phyloP scores from a whole-genome alignment of 108 stramenopile species.

The Fragilaria radians region DNA sequence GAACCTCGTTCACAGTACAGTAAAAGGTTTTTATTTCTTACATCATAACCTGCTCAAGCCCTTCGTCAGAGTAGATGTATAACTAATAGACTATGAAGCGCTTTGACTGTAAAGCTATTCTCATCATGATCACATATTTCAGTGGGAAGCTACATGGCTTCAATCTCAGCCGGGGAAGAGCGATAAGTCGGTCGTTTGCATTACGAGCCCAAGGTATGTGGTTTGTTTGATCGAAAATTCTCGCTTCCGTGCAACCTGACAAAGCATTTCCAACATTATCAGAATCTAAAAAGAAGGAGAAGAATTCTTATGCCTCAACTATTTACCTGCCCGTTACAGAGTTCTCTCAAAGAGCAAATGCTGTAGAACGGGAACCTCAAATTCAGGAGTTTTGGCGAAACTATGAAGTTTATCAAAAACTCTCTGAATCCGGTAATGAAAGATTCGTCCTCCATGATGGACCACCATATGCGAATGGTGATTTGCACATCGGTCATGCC shows the following conservation, averaged over 20 bases:
- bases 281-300: constrained; percentile 43
- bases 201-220: not conserved
- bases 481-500: constrained; percentile 98
- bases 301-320: constrained; percentile 83
- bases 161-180: not conserved
- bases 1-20: no score
- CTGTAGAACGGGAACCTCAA: constrained; percentile 88
- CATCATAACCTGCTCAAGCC: no score
- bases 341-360: constrained; percentile 94
- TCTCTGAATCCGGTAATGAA: constrained; percentile 42
- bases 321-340: constrained; percentile 88
- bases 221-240: no score
- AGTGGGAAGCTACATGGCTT: not conserved
- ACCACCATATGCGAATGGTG: constrained; percentile 99
- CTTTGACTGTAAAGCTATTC: not conserved
- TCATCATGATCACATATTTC: not conserved
- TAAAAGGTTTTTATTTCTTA: no score
- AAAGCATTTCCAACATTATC: not conserved
- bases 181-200: not conserved
- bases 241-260: not conserved
- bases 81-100: not conserved
- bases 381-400: constrained; percentile 84
- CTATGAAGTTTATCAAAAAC: constrained; percentile 81
- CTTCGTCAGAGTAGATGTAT: no score
- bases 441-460: constrained; percentile 98